A percentile compares a stretch with the other conserved stretches of the same genome.
These are phyloP conservation scores for Corylus avellana DNA, from an alignment of 306 rosid species.

Conservation along the genomic window DNA sequence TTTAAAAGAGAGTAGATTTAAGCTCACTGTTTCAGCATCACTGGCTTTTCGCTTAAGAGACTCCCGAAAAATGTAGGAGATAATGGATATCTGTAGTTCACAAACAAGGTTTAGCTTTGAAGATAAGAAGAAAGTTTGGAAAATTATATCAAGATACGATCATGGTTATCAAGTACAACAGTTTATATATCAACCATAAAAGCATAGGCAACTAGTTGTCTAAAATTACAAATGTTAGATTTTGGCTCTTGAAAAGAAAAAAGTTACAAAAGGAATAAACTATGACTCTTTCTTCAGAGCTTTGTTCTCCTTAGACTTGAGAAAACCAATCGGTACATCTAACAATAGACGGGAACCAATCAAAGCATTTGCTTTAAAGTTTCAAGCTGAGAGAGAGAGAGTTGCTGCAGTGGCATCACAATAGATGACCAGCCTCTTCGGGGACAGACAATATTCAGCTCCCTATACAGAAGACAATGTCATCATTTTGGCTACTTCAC, in stretches of 20 bases:
- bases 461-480: neutral
- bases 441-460: neutral
- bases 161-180: constrained; percentile 8
- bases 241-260: neutral
- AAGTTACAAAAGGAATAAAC: neutral
- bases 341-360: neutral
- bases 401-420: neutral
- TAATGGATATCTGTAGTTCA: constrained; percentile 59
- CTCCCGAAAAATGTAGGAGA: constrained; percentile 62
- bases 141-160: constrained; percentile 10
- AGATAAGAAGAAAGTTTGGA: too few species aligned
- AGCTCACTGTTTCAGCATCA: constrained; percentile 76
- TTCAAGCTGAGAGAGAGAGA: neutral
- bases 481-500: neutral
- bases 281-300: neutral
- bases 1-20: constrained; percentile 16
- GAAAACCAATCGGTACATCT: neutral
- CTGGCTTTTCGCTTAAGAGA: constrained; percentile 82
- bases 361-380: neutral
- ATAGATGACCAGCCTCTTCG: neutral
- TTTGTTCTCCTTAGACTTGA: neutral
- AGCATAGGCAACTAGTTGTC: neutral
- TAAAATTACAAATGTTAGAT: neutral
- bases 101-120: constrained; percentile 22
- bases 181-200: constrained; percentile 4